These are phyloP conservation scores for Fraxinus latifolia DNA, from an alignment of 305 asterid species.

Conservation along the genomic window DNA sequence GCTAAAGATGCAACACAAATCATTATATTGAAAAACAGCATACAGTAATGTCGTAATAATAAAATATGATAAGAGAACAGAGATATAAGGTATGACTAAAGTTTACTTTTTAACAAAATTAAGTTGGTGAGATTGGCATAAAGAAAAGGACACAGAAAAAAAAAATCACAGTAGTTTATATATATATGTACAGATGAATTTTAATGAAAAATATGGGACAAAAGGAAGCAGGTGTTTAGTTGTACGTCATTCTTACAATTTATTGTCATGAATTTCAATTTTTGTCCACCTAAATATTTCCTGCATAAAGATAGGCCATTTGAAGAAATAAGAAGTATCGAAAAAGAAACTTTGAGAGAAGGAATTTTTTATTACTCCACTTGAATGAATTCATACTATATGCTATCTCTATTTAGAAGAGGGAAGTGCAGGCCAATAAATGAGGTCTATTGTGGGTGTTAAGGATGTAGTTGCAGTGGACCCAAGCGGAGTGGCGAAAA, in stretches of 20 bases:
- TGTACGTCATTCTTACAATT: background rate
- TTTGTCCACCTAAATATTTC: background rate
- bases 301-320: background rate
- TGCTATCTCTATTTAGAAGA: background rate
- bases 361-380: background rate
- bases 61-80: background rate
- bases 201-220: background rate
- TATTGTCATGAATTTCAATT: background rate
- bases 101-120: background rate
- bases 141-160: background rate
- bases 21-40: background rate
- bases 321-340: background rate
- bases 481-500: background rate
- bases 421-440: background rate
- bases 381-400: background rate
- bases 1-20: slow-evolving; percentile 16
- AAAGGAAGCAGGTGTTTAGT: background rate
- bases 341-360: background rate
- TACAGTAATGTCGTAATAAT: background rate
- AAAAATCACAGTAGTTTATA: background rate
- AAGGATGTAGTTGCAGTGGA: background rate
- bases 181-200: background rate
- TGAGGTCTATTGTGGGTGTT: background rate
- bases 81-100: background rate
- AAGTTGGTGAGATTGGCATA: background rate